Percentiles rank a stretch among this genome's conserved stretches.
These are phyloP conservation scores for Trichoderma koningii DNA, from an alignment of 2,329 filamentous ascomycete species.

Conservation along the genomic window DNA sequence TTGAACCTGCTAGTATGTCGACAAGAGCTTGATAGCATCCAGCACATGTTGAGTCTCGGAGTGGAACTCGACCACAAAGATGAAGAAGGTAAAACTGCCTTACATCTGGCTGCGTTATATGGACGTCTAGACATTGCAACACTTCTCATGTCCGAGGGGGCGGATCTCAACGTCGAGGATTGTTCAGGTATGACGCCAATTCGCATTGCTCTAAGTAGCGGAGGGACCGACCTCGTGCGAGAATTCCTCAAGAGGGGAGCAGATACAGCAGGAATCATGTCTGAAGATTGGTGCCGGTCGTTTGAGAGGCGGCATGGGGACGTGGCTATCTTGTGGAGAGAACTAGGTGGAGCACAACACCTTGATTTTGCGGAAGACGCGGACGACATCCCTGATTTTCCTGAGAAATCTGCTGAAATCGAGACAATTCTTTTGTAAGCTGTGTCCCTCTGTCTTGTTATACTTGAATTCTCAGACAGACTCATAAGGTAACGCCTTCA, in stretches of 20 bases:
- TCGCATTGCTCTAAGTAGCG: neutral
- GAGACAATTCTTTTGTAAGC: too few relatives aligned
- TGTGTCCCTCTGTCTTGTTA: too few relatives aligned
- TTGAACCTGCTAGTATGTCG: neutral
- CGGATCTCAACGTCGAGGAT: neutral
- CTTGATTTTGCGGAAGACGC: neutral
- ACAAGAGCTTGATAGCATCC: neutral
- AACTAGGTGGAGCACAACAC: neutral
- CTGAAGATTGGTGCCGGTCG: neutral
- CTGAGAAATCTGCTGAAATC: too few relatives aligned
- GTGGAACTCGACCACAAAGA: neutral
- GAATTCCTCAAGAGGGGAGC: neutral
- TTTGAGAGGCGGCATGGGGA: neutral
- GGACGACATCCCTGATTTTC: too few relatives aligned
- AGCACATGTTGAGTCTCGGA: neutral
- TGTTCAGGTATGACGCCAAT: neutral
- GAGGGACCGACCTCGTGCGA: rapidly evolving
- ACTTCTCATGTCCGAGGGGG: neutral
- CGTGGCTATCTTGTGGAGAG: neutral
- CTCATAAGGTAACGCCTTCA: too few relatives aligned
- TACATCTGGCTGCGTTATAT: neutral
- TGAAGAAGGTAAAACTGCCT: neutral
- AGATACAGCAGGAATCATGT: neutral
- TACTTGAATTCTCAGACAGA: too few relatives aligned
- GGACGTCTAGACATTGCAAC: neutral